These are phyloP conservation scores for Fraxinus angustifolia DNA, from an alignment of 305 asterid species.

Conservation along the genomic window DNA sequence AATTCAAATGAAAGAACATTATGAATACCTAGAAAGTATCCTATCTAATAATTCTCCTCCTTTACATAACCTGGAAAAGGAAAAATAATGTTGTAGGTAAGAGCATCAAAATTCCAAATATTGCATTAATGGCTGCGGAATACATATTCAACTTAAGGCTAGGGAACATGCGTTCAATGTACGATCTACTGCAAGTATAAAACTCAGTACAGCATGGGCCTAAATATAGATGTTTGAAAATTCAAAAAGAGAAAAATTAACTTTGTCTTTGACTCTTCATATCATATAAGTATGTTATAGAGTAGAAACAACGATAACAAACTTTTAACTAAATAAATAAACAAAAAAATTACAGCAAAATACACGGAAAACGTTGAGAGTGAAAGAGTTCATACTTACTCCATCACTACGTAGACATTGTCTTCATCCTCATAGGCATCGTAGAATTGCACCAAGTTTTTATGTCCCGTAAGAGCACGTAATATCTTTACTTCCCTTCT, in stretches of 20 bases:
- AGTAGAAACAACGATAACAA: neutral
- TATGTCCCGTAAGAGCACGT: constrained; percentile 71
- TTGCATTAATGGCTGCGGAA: neutral
- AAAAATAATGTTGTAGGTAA: neutral
- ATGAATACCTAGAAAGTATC: constrained; percentile 60
- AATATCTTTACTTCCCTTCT: constrained; percentile 79
- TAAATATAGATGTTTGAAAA: neutral
- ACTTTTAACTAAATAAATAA: neutral
- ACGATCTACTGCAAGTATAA: neutral
- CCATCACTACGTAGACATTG: constrained; percentile 76
- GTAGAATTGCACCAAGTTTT: constrained; percentile 66
- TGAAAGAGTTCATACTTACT: constrained; percentile 48
- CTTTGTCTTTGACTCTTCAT: neutral
- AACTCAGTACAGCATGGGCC: neutral
- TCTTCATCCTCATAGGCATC: constrained; percentile 85
- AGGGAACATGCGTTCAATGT: neutral
- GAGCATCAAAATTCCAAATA: neutral
- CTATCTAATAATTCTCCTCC: constrained; percentile 79
- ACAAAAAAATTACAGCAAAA: neutral
- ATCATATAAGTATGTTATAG: neutral
- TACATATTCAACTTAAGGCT: neutral
- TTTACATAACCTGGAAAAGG: constrained; percentile 56
- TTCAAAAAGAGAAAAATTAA: neutral
- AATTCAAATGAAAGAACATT: neutral
- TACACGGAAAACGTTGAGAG: neutral